Conservation (phyloP, 228 moss, liverwort and hornwort genomes). For the Sphagnum fallax region DNA sequence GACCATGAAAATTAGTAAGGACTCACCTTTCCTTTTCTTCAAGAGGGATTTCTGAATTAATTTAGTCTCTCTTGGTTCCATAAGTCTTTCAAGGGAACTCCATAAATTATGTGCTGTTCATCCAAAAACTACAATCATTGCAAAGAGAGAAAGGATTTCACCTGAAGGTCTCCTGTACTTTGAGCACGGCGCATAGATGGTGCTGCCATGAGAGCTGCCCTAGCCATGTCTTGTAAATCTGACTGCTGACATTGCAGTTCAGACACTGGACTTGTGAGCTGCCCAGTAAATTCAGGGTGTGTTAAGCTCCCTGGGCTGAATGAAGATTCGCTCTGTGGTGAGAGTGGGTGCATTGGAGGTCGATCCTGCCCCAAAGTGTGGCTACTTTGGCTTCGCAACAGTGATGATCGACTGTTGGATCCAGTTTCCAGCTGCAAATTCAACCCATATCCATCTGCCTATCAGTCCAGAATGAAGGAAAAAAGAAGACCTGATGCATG, state of each 20-base stretch:
- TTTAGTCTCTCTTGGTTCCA: too few relatives aligned
- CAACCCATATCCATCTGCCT: too few relatives aligned
- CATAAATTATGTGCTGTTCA: too few relatives aligned
- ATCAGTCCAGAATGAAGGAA: too few relatives aligned
- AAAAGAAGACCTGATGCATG: too few relatives aligned
- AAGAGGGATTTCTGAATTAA: too few relatives aligned
- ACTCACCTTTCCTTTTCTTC: background rate
- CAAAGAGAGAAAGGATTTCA: background rate
- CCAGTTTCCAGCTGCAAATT: too few relatives aligned
- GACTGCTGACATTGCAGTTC: background rate
- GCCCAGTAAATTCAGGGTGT: background rate
- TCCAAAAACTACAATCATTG: too few relatives aligned
- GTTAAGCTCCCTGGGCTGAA: background rate
- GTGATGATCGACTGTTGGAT: too few relatives aligned
- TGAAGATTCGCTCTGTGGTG: background rate
- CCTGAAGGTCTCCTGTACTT: constrained; percentile 1
- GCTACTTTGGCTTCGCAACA: background rate
- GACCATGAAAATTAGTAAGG: background rate
- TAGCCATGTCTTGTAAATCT: background rate
- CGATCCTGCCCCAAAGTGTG: background rate
- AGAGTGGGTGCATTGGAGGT: background rate
- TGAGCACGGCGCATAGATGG: constrained; percentile 1
- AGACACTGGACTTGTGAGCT: background rate
- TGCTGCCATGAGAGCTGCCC: background rate
- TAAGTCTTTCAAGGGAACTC: too few relatives aligned